Evolutionary conservation across 768 basidiomycete genomes (phyloP).

Genomic region (Leccinum incarnatum): DNA sequence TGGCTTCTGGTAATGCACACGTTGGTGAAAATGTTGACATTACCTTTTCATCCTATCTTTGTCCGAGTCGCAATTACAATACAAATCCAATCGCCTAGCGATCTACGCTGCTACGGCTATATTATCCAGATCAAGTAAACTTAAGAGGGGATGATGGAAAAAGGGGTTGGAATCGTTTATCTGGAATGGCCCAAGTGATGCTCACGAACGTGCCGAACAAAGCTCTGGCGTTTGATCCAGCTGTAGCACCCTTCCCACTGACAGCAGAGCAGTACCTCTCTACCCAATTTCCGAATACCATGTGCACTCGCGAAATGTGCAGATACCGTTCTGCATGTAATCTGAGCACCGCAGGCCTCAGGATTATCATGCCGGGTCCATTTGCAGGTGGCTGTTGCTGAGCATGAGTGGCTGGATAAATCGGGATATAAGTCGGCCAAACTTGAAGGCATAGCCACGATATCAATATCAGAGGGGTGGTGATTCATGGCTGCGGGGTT

Average conservation of each 20-base stretch:
- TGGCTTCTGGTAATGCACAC: too few species aligned
- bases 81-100: too few species aligned
- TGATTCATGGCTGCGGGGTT: background rate
- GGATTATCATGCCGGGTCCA: background rate
- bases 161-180: background rate
- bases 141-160: too few species aligned
- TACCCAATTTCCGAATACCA: background rate
- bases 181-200: background rate
- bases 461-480: background rate
- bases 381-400: background rate
- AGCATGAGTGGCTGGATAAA: background rate
- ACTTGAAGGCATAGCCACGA: background rate
- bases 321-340: background rate
- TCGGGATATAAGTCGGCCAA: background rate
- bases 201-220: slow-evolving; percentile 8
- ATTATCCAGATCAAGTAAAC: background rate
- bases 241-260: slow-evolving; percentile 2
- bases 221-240: background rate
- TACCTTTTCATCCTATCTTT: background rate
- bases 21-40: background rate
- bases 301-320: background rate
- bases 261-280: background rate
- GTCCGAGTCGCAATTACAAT: too few species aligned
- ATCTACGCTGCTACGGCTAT: too few species aligned
- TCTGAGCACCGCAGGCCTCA: background rate